phyloP scores from a whole-genome alignment of 2,329 filamentous ascomycete genomes.

The Thermothelomyces thermophilus region DNA sequence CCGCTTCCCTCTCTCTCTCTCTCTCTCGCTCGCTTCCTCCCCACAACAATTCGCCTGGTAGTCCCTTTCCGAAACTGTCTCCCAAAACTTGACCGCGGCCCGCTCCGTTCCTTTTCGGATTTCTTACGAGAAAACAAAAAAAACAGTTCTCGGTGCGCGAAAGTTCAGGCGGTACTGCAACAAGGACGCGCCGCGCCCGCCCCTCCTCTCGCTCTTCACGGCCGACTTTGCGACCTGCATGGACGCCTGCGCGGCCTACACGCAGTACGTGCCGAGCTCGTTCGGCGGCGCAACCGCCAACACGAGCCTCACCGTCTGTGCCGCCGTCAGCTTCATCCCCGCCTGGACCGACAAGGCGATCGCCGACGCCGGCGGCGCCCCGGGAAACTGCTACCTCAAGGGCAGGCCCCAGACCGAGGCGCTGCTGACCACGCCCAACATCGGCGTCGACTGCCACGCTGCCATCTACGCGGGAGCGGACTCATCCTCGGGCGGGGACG shows the following conservation, averaged over 20 bases:
- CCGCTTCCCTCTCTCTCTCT: too few relatives aligned
- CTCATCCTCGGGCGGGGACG: too few relatives aligned
- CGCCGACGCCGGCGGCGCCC: slow-evolving; percentile 31
- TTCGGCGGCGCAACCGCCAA: slow-evolving; percentile 18
- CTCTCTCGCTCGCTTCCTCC: too few relatives aligned
- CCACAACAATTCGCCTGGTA: too few relatives aligned
- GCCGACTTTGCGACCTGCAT: slow-evolving; percentile 40
- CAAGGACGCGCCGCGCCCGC: slow-evolving; percentile 33
- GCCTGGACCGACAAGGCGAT: slow-evolving; percentile 35
- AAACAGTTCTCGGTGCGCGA: slow-evolving; percentile 32
- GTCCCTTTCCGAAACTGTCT: too few relatives aligned
- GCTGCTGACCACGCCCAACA: slow-evolving; percentile 28
- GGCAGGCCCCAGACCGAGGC: slow-evolving; percentile 31
- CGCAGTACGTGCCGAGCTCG: slow-evolving; percentile 28
- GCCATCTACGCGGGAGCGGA: slow-evolving; percentile 25
- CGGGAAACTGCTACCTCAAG: slow-evolving; percentile 42
- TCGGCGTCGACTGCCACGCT: slow-evolving; percentile 33
- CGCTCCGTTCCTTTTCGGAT: too few relatives aligned
- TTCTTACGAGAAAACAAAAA: slow-evolving; percentile 13
- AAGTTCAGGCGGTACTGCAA: slow-evolving; percentile 41
- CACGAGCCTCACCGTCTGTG: slow-evolving; percentile 32
- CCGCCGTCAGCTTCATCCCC: slow-evolving; percentile 37
- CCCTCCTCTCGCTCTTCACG: slow-evolving; percentile 37
- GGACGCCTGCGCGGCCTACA: slow-evolving; percentile 40
- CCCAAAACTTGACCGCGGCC: too few relatives aligned